Percentiles rank a stretch among this genome's conserved stretches.
Conservation (phyloP, 2,329 filamentous ascomycete genomes). For the Pleurostoma richardsiae region DNA sequence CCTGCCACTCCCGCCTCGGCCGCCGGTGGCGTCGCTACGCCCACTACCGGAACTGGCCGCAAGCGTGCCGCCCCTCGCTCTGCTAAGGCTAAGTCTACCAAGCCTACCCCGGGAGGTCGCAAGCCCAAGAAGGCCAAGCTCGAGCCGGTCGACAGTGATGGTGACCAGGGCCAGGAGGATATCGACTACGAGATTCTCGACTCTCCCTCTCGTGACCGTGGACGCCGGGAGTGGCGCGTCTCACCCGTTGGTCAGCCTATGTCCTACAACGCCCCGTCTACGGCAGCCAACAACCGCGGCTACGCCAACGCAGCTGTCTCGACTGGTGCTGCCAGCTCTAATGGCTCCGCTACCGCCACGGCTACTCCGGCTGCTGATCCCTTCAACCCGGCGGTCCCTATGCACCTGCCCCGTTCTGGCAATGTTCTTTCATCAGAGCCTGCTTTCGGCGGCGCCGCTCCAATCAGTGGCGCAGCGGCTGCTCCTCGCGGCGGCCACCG, state of each 20-base stretch:
- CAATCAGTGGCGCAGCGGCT: no score
- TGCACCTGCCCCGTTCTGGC: no score
- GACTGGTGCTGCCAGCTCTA: no score
- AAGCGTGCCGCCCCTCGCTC: conserved; percentile 16
- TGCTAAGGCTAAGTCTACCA: conserved; percentile 16
- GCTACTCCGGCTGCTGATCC: conserved; percentile 50
- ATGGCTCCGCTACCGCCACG: neutral
- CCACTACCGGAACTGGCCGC: conserved; percentile 1
- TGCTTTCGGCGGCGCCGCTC: no score
- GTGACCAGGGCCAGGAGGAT: conserved; percentile 18
- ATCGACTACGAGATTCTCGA: conserved; percentile 15
- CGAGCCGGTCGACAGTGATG: conserved; percentile 16
- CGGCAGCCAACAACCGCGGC: no score
- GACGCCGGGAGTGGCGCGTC: no score
- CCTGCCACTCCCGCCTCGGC: conserved; percentile 19
- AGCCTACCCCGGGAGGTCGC: conserved; percentile 5
- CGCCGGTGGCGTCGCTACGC: conserved; percentile 12
- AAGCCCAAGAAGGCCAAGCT: conserved; percentile 2
- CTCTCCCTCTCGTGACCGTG: neutral
- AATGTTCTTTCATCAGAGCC: no score
- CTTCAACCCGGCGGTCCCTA: conserved; percentile 20
- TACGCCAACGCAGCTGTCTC: no score
- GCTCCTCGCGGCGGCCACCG: no score
- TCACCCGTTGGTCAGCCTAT: no score
- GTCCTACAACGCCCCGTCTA: no score